A percentile compares a stretch with the other conserved stretches of the same genome.
Evolutionary conservation across 2,329 filamentous ascomycete species (phyloP).

Genomic region (Ophiostoma ulmi): DNA sequence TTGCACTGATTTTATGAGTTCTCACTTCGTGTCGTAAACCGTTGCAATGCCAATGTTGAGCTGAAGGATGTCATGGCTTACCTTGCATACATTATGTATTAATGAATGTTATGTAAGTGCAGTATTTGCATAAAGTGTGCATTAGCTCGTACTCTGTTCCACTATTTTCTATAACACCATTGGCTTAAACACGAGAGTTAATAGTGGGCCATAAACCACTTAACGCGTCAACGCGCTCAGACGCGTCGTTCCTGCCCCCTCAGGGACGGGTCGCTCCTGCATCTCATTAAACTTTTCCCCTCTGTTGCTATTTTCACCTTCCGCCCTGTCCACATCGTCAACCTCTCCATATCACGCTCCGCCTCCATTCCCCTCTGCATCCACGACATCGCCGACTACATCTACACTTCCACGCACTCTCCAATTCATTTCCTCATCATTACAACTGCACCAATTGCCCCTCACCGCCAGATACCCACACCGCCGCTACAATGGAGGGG

Average conservation of each 20-base stretch:
- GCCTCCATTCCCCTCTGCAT: background rate
- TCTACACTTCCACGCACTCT: background rate
- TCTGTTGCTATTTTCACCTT: slow-evolving; percentile 12
- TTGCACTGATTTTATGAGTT: background rate
- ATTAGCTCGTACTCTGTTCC: background rate
- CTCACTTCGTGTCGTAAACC: background rate
- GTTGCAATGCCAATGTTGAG: background rate
- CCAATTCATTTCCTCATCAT: background rate
- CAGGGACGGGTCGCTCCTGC: slow-evolving; percentile 9
- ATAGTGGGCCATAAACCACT: slow-evolving; percentile 21
- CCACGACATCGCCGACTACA: background rate
- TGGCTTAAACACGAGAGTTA: background rate
- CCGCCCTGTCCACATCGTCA: background rate
- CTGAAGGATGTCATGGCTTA: background rate
- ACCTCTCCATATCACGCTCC: background rate
- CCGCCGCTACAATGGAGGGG: slow-evolving; percentile 55
- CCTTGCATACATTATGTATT: too few relatives aligned
- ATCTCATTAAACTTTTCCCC: slow-evolving; percentile 5
- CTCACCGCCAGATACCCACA: slow-evolving; percentile 9
- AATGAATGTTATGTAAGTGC: too few relatives aligned
- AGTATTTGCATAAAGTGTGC: too few relatives aligned
- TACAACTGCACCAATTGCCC: background rate
- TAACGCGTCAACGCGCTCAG: slow-evolving; percentile 27
- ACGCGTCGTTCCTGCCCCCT: slow-evolving; percentile 24
- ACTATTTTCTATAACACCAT: background rate